phyloP scores from a whole-genome alignment of 1,139 yeast species.

The Zygosaccharomyces sapae region DNA sequence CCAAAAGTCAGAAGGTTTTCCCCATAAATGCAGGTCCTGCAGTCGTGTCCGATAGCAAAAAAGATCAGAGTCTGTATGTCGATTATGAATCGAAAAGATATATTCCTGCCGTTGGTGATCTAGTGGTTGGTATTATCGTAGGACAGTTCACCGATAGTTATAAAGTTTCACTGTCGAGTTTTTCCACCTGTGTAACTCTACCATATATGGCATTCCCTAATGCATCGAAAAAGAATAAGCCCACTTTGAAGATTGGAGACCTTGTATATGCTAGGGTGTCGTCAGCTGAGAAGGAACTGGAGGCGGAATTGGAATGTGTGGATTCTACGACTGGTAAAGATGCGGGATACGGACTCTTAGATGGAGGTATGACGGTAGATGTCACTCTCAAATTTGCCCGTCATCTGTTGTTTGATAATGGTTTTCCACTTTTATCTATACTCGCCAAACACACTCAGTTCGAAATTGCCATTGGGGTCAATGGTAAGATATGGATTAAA shows the following conservation, averaged over 20 bases:
- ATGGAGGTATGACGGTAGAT: constrained; percentile 67
- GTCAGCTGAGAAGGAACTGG: constrained; percentile 64
- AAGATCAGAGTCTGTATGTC: constrained; percentile 41
- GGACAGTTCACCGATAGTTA: constrained; percentile 73
- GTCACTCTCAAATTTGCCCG: constrained; percentile 74
- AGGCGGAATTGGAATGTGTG: constrained; percentile 78
- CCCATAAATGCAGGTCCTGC: constrained; percentile 46
- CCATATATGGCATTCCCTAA: constrained; percentile 87
- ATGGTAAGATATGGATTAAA: constrained; percentile 86
- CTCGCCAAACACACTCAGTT: constrained; percentile 66
- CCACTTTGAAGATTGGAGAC: constrained; percentile 72
- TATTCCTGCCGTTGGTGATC: constrained; percentile 71
- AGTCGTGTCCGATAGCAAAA: constrained; percentile 33
- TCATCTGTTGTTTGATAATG: constrained; percentile 58
- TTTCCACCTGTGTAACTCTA: constrained; percentile 60
- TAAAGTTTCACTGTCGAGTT: constrained; percentile 65
- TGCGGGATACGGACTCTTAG: constrained; percentile 84
- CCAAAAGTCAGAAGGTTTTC: constrained; percentile 33
- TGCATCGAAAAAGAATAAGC: constrained; percentile 89
- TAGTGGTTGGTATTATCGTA: constrained; percentile 70
- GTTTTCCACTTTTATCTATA: constrained; percentile 52
- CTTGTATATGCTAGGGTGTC: constrained; percentile 79
- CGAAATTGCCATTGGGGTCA: constrained; percentile 89
- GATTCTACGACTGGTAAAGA: constrained; percentile 82
- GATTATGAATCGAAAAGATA: constrained; percentile 66